Conservation (phyloP, 2,329 filamentous ascomycete species). For the Celoporthe dispersa region DNA sequence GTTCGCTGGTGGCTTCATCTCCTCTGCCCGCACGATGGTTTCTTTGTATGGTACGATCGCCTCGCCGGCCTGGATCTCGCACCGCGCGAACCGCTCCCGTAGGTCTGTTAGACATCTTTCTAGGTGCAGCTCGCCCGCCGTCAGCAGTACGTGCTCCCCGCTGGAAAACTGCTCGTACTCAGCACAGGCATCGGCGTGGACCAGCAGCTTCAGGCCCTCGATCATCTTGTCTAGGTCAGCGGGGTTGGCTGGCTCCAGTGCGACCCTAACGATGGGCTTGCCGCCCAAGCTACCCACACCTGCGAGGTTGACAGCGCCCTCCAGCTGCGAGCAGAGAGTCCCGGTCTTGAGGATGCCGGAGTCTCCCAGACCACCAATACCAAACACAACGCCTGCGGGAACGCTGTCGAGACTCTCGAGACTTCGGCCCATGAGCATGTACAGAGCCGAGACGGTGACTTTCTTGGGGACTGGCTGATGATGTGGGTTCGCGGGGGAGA, state of each 20-base stretch:
- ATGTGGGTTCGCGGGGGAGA: constrained; percentile 78
- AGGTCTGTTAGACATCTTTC: constrained; percentile 94
- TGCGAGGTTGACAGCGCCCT: constrained; percentile 87
- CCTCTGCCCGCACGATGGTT: constrained; percentile 82
- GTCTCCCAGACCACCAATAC: constrained; percentile 88
- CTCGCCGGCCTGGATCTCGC: constrained; percentile 91
- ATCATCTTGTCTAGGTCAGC: constrained; percentile 96
- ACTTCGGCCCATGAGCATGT: constrained; percentile 93
- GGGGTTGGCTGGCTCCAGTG: constrained; percentile 90
- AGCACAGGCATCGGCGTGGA: constrained; percentile 94
- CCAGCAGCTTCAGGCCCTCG: constrained; percentile 79
- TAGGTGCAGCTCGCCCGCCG: constrained; percentile 91
- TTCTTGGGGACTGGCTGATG: constrained; percentile 76
- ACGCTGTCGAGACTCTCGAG: constrained; percentile 83
- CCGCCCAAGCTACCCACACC: constrained; percentile 77
- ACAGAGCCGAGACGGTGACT: constrained; percentile 83
- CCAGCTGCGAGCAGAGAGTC: constrained; percentile 85
- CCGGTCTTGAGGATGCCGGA: constrained; percentile 89
- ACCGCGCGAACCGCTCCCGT: constrained; percentile 87
- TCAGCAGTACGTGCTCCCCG: constrained; percentile 93
- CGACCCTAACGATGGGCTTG: constrained; percentile 92
- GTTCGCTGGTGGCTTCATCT: constrained; percentile 89
- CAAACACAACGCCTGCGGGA: constrained; percentile 92
- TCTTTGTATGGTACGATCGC: constrained; percentile 96
- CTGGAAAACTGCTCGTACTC: constrained; percentile 92